Evolutionary conservation across 345 rosid genomes (phyloP).

Genomic region (Mallotus nudiflorus): DNA sequence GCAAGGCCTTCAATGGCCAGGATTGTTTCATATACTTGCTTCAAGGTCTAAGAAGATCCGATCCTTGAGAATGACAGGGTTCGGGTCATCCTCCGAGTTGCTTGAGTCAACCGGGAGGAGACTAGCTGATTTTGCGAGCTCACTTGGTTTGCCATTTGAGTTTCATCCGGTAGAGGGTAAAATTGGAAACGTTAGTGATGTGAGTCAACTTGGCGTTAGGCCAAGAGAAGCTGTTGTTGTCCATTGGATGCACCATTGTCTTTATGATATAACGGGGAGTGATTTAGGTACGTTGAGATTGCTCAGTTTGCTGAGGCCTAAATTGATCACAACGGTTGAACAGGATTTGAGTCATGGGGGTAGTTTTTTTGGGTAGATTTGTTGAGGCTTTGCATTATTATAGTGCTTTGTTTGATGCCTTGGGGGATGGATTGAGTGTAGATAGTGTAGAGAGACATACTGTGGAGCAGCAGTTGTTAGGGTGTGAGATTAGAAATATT

Average conservation of each 20-base stretch:
- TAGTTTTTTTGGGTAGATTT: slow-evolving; percentile 73
- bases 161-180: slow-evolving; percentile 80
- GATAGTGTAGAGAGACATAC: slow-evolving; percentile 75
- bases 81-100: slow-evolving; percentile 75
- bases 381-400: slow-evolving; percentile 95
- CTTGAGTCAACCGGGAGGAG: slow-evolving; percentile 82
- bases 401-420: slow-evolving; percentile 93
- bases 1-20: slow-evolving; percentile 99
- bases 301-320: slow-evolving; percentile 61
- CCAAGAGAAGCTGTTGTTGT: slow-evolving; percentile 75
- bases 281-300: slow-evolving; percentile 58
- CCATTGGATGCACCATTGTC: slow-evolving; percentile 96
- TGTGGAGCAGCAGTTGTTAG: slow-evolving; percentile 92
- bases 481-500: slow-evolving; percentile 79
- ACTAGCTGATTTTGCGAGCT: slow-evolving; percentile 79
- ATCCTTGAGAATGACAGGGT: slow-evolving; percentile 81
- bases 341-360: slow-evolving; percentile 81
- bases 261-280: slow-evolving; percentile 81
- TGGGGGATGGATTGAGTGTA: slow-evolving; percentile 66
- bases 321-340: slow-evolving; percentile 76
- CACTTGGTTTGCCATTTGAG: slow-evolving; percentile 77
- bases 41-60: slow-evolving; percentile 74
- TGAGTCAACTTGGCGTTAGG: slow-evolving; percentile 56
- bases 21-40: slow-evolving; percentile 90
- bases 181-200: slow-evolving; percentile 58